These are phyloP conservation scores for Phytophthora citrophthora DNA, from an alignment of 352 stramenopile genomes.

Conservation along the genomic window DNA sequence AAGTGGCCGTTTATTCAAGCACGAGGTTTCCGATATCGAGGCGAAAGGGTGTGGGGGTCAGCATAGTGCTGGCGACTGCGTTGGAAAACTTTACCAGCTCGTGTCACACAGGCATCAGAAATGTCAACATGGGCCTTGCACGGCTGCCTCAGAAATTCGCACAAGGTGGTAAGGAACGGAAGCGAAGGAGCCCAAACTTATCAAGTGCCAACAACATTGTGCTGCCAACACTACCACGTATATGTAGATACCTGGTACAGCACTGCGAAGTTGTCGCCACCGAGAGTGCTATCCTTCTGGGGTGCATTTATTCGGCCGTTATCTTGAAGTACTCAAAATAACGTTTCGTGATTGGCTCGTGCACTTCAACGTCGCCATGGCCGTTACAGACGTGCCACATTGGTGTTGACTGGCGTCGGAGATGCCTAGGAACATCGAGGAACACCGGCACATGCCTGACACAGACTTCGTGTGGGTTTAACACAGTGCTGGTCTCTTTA, in stretches of 20 bases:
- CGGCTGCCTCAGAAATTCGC: too few relatives aligned
- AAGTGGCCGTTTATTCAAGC: slow-evolving; percentile 2
- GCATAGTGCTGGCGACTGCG: slow-evolving; percentile 14
- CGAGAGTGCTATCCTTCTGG: slow-evolving; percentile 8
- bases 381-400: slow-evolving; percentile 25
- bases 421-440: slow-evolving; percentile 11
- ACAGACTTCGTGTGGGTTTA: background rate
- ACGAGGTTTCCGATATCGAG: slow-evolving; percentile 15
- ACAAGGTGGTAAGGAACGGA: too few relatives aligned
- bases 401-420: slow-evolving; percentile 8
- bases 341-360: slow-evolving; percentile 17
- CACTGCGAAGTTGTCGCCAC: background rate
- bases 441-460: background rate
- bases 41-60: slow-evolving; percentile 11
- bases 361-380: slow-evolving; percentile 22
- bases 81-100: slow-evolving; percentile 11
- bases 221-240: too few relatives aligned
- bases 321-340: slow-evolving; percentile 18
- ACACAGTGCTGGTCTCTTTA: background rate
- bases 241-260: background rate
- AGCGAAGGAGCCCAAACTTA: too few relatives aligned
- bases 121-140: background rate
- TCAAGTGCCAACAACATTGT: too few relatives aligned
- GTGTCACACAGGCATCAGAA: background rate
- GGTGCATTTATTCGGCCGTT: slow-evolving; percentile 12